phyloP scores from a whole-genome alignment of 2,329 filamentous ascomycete genomes.

The Colletotrichum acutatum region DNA sequence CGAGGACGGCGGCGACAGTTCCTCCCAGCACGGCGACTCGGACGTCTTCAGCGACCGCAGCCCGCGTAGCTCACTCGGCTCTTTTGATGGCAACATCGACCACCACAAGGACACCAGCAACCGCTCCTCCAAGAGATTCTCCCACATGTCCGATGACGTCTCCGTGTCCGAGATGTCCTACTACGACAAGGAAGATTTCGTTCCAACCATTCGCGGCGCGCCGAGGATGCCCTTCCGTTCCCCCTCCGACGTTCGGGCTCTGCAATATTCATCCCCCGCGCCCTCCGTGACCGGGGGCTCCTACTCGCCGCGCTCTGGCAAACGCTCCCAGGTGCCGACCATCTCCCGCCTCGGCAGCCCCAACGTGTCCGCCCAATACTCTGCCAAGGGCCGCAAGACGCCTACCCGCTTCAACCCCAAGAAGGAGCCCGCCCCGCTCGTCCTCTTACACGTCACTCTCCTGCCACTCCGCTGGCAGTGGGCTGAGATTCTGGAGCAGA shows the following conservation, averaged over 20 bases:
- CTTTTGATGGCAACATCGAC: constrained; percentile 48
- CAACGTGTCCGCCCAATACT: constrained; percentile 61
- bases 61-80: constrained; percentile 66
- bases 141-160: constrained; percentile 61
- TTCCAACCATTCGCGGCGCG: constrained; percentile 67
- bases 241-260: constrained; percentile 74
- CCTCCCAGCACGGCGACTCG: constrained; percentile 65
- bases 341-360: constrained; percentile 70
- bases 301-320: constrained; percentile 64
- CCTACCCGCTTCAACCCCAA: constrained; percentile 67
- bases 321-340: constrained; percentile 57
- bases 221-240: constrained; percentile 75
- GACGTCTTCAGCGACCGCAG: constrained; percentile 70
- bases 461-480: constrained; percentile 77
- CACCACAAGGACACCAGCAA: constrained; percentile 45
- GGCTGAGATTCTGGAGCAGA: constrained; percentile 62
- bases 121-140: constrained; percentile 48
- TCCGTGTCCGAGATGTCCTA: constrained; percentile 54
- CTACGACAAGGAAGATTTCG: constrained; percentile 56
- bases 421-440: constrained; percentile 71
- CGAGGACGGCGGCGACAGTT: constrained; percentile 53
- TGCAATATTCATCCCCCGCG: constrained; percentile 78
- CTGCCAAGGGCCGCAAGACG: constrained; percentile 64
- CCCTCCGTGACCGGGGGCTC: constrained; percentile 59
- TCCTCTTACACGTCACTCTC: constrained; percentile 81